phyloP scores from a whole-genome alignment of 305 asterid species.

The Vinca major region DNA sequence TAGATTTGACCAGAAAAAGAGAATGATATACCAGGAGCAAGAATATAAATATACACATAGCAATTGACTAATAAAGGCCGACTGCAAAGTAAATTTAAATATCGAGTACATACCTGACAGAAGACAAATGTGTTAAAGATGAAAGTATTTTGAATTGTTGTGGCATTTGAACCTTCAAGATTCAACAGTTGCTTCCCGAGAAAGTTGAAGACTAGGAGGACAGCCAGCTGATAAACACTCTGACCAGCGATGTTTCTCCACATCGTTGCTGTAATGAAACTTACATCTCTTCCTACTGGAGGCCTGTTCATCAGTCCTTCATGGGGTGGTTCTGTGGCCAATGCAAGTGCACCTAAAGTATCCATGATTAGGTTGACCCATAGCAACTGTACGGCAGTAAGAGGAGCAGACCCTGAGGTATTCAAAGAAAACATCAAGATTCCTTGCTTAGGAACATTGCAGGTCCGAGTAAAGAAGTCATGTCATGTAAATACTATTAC shows the following conservation, averaged over 20 bases:
- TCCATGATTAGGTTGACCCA: slow-evolving; percentile 99
- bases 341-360: slow-evolving; percentile 93
- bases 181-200: slow-evolving; percentile 54
- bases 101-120: slow-evolving; percentile 63
- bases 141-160: slow-evolving; percentile 60
- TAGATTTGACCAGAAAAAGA: neutral
- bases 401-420: slow-evolving; percentile 83
- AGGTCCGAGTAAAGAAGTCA: neutral
- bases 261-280: slow-evolving; percentile 75
- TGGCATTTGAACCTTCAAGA: slow-evolving; percentile 58
- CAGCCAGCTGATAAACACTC: slow-evolving; percentile 65
- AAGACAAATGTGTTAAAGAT: slow-evolving; percentile 93
- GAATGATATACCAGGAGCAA: neutral
- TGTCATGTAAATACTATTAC: neutral
- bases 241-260: slow-evolving; percentile 95
- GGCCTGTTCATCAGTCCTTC: slow-evolving; percentile 85
- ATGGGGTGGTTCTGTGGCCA: slow-evolving; percentile 93
- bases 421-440: neutral
- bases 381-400: slow-evolving; percentile 91
- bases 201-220: slow-evolving; percentile 66
- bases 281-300: slow-evolving; percentile 58
- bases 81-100: neutral
- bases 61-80: neutral
- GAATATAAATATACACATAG: neutral
- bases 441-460: neutral